These are phyloP conservation scores for Schizophyllum commune DNA, from an alignment of 1,284 basidiomycete species.

Conservation along the genomic window DNA sequence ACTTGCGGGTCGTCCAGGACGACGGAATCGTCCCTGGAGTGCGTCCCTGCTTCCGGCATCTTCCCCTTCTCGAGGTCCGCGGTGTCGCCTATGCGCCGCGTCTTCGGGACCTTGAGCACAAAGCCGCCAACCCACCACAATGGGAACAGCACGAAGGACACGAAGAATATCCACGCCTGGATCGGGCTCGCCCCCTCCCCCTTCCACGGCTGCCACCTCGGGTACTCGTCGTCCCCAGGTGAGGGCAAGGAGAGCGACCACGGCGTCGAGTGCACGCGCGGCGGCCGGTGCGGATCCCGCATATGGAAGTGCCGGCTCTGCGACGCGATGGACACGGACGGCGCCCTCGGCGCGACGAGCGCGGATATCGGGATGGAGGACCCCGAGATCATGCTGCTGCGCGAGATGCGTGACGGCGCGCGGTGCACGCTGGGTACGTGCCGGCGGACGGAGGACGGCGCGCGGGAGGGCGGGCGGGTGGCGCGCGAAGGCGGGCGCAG, in stretches of 20 bases:
- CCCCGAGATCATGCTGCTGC: slow-evolving; percentile 44
- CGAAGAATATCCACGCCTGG: slow-evolving; percentile 70
- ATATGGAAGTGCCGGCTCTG: slow-evolving; percentile 48
- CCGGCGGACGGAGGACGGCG: slow-evolving; percentile 20
- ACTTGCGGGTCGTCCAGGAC: slow-evolving; percentile 71
- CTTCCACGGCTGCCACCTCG: slow-evolving; percentile 28
- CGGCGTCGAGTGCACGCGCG: slow-evolving; percentile 44
- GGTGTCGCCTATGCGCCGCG: slow-evolving; percentile 48
- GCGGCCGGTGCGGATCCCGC: slow-evolving; percentile 67
- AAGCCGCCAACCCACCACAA: slow-evolving; percentile 70
- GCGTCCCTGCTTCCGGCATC: not conserved
- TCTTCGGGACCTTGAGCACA: slow-evolving; percentile 44
- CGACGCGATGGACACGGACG: slow-evolving; percentile 48
- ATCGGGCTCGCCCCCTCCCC: slow-evolving; percentile 46
- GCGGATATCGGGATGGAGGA: slow-evolving; percentile 72
- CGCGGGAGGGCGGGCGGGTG: slow-evolving; percentile 19
- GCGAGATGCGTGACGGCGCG: slow-evolving; percentile 28
- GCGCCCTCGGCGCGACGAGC: slow-evolving; percentile 66
- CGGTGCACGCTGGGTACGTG: slow-evolving; percentile 16
- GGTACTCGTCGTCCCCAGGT: slow-evolving; percentile 19
- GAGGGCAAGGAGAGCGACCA: slow-evolving; percentile 45
- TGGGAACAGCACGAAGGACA: slow-evolving; percentile 69
- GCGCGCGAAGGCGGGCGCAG: slow-evolving; percentile 4
- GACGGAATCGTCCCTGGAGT: slow-evolving; percentile 26
- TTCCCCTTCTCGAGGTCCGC: slow-evolving; percentile 48